phyloP scores from a whole-genome alignment of 768 basidiomycete genomes.

The Trametes elegans region DNA sequence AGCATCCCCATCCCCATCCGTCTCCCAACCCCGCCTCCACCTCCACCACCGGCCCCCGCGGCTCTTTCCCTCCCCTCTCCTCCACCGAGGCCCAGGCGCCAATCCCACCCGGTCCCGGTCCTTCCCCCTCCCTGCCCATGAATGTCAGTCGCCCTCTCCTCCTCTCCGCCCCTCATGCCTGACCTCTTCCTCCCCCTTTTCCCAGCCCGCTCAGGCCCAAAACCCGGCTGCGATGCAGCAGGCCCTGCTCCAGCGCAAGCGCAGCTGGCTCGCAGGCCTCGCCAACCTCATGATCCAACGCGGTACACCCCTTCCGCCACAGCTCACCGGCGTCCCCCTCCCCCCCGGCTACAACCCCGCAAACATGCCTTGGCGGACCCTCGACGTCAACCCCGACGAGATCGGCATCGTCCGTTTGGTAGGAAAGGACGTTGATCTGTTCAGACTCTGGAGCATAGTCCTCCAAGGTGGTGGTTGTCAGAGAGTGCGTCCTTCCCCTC shows the following conservation, averaged over 20 bases:
- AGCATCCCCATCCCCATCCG: neutral
- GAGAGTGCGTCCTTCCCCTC: constrained; percentile 43
- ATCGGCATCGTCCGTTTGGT: constrained; percentile 65
- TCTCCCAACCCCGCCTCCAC: neutral
- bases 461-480: constrained; percentile 57
- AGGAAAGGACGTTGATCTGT: constrained; percentile 75
- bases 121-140: constrained; percentile 38
- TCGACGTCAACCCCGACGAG: constrained; percentile 59
- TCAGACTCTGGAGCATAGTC: constrained; percentile 67
- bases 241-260: constrained; percentile 51
- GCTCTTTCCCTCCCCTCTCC: constrained; percentile 18
- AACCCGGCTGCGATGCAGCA: constrained; percentile 20
- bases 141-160: constrained; percentile 24
- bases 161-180: constrained; percentile 22
- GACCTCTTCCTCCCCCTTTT: constrained; percentile 34
- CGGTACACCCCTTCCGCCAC: constrained; percentile 69
- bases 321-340: constrained; percentile 59
- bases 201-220: constrained; percentile 33
- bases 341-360: constrained; percentile 59
- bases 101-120: no score
- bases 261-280: constrained; percentile 58
- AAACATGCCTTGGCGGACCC: constrained; percentile 59
- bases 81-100: constrained; percentile 47
- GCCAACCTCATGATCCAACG: constrained; percentile 57
- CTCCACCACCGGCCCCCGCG: constrained; percentile 12